Evolutionary conservation across 352 stramenopile genomes (phyloP), one percentile per base, ranked within the genome.

Genomic region (Phytophthora ohioensis): DNA sequence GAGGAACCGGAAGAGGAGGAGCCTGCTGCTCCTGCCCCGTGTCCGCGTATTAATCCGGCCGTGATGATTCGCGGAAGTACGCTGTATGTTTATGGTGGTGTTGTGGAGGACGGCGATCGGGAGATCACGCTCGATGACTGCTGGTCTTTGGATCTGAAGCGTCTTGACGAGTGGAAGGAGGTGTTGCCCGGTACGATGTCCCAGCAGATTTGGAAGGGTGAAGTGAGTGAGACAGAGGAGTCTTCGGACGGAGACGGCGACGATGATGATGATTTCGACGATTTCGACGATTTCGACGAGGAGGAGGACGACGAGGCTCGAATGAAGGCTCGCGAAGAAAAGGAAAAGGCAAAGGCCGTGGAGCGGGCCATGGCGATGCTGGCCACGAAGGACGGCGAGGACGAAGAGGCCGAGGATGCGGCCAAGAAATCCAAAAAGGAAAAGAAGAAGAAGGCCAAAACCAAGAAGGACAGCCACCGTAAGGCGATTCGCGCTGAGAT

Each of bases 81-180:
- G 3, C 68, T 99, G 8, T 98, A 97, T 60, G 86, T 99, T 13
- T 98, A 98, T 73, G 96, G 96, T 38, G 96, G 96, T 41, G 85
- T 99, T 49, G 78, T 98, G 4, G 96, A 99, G 45, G 88, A 95
- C 45, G 95, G 95, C 27, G 94, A 99, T 73, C 84, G 95, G 30
- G 96, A 98, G 74, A 95, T 99, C 54, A 99, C 96, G 31, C 75
- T 99, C 17, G 96, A 99, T 73, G 96, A 99, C 74, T 97, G 94
- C 65, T 99, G 96, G 96, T 88, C 84, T 36, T 75, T 99, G 45
- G 95, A 99, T 73, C 73, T 99, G 13, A 97, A 97, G 67, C 95
- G 96, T 34, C 81, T 97, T 38, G 92, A 98, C 15, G 86, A 95
- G 68, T 99, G 96, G 96, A 90, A 96, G 60, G 88, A 95, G 61